A percentile compares a stretch with the other conserved stretches of the same genome.
Evolutionary conservation across 345 rosid species (phyloP).

Genomic region (Turritis glabra): DNA sequence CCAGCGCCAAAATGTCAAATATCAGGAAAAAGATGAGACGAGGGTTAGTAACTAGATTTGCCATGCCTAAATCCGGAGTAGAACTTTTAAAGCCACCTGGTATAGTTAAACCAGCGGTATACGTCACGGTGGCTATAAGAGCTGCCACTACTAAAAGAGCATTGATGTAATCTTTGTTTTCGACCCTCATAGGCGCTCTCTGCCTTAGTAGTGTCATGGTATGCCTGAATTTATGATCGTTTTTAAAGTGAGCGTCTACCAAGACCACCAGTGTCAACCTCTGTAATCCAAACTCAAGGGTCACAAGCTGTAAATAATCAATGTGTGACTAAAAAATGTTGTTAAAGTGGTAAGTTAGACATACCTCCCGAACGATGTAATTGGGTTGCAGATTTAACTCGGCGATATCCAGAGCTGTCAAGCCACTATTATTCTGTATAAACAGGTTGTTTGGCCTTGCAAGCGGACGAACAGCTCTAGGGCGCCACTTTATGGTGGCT

Average conservation of each 20-base stretch:
- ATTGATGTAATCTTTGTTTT: neutral
- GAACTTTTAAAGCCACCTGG: constrained; percentile 10
- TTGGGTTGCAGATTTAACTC: neutral
- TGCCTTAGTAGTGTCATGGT: too few relatives aligned
- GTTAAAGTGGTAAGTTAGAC: too few relatives aligned
- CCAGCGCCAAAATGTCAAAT: neutral
- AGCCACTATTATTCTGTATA: neutral
- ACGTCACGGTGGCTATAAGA: constrained; percentile 11
- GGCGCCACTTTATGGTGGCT: neutral
- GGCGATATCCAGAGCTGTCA: neutral
- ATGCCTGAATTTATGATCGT: too few relatives aligned
- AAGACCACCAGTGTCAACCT: neutral
- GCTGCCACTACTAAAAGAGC: constrained; percentile 5
- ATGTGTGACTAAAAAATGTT: neutral
- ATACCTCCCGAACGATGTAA: neutral
- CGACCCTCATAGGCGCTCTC: too few relatives aligned
- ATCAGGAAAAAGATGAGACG: neutral
- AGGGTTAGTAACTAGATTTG: neutral
- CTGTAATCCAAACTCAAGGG: neutral
- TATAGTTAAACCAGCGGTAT: constrained; percentile 19
- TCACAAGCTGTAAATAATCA: neutral
- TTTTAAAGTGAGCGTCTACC: too few relatives aligned
- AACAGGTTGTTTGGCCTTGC: neutral
- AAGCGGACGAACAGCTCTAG: neutral
- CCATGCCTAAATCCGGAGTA: neutral